Evolutionary conservation across 371 early-diverging fungal species (phyloP).

Genomic region (Actinomucor elegans): DNA sequence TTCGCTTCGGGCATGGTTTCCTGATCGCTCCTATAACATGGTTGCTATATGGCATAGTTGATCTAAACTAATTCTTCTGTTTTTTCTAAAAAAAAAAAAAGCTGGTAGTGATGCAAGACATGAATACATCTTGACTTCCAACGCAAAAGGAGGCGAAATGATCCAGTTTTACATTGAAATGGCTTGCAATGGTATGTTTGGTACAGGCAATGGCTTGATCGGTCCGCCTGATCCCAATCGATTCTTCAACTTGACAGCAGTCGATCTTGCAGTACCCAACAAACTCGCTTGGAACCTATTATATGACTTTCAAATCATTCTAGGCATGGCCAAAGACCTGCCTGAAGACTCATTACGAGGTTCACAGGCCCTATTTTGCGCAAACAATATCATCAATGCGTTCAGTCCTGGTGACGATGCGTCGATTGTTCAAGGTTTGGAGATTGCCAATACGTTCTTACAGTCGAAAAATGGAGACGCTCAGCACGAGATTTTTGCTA

Average conservation of each 20-base stretch:
- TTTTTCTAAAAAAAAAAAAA: too few species aligned
- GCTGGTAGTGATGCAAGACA: conserved; percentile 64
- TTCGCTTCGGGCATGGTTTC: too few species aligned
- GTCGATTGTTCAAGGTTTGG: conserved; percentile 51
- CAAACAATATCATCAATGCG: conserved; percentile 82
- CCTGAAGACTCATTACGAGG: conserved; percentile 70
- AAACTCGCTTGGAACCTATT: conserved; percentile 66
- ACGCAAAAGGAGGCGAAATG: conserved; percentile 65
- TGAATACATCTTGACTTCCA: conserved; percentile 68
- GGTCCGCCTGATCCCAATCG: conserved; percentile 68
- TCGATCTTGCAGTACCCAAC: conserved; percentile 74
- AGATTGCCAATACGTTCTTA: conserved; percentile 65
- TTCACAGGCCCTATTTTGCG: conserved; percentile 78
- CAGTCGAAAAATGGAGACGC: conserved; percentile 42
- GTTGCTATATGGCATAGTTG: too few species aligned
- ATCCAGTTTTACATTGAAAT: conserved; percentile 84
- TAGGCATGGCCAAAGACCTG: conserved; percentile 75
- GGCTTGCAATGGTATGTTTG: conserved; percentile 92
- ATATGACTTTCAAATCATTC: conserved; percentile 81
- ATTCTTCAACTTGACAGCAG: conserved; percentile 42
- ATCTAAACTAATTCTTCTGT: too few species aligned
- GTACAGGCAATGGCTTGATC: conserved; percentile 60
- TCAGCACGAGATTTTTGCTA: conserved; percentile 32
- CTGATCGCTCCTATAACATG: too few species aligned
- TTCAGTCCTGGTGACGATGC: conserved; percentile 54